Base-by-base conservation (phyloP, 1,284 basidiomycete species). In the Heterobasidion parviporum region DNA sequence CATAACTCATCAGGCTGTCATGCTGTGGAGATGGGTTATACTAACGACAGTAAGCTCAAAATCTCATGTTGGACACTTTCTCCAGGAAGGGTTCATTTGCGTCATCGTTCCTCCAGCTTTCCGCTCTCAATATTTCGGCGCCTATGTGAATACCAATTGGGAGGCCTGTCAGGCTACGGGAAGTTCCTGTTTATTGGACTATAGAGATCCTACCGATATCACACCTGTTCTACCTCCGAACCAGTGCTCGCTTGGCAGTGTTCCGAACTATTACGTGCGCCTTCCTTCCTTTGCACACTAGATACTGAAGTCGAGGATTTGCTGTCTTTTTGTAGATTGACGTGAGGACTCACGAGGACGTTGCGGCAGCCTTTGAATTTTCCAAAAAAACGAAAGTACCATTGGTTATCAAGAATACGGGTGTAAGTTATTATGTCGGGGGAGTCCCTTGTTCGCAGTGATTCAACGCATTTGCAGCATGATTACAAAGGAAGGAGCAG, bases 341-440 rank as follows among this genome's bases (percentile, higher is more conserved):
- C 60, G 74, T 79, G 5, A 62, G 62, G 4, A 57, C 55, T 3
- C 58, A 68, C 7, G 54, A 67, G 26, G 78, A 80, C 57, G 71
- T 79, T 2, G 60, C 63, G 8, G 69, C 70, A 6, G 76, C 74
- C 1, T 75, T 75, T 50, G 60, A 56, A 3, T 80, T 79, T 59
- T 67, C 73, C 3, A 70, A 64, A 57, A 59, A 62, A 34, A 72
- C 72, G 1, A 62, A 66, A 14, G 64, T 77, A 9, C 75, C 74
- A 6, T 59, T 81, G 18, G 72, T 75, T 3, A 67, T 80, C 20
- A 78, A 79, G 59, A 80, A 80, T 61, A 77, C 76, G 10, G 78
- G 78, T 20, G 76, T 77, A 57, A 62, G 72, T 63, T 6, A 14
- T n/a, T 14, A 32, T 41, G 33, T 20, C 20, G 10, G 18, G 32